Base-by-base conservation (phyloP, 2,329 filamentous ascomycete genomes). In the Graphilbum sp. region DNA sequence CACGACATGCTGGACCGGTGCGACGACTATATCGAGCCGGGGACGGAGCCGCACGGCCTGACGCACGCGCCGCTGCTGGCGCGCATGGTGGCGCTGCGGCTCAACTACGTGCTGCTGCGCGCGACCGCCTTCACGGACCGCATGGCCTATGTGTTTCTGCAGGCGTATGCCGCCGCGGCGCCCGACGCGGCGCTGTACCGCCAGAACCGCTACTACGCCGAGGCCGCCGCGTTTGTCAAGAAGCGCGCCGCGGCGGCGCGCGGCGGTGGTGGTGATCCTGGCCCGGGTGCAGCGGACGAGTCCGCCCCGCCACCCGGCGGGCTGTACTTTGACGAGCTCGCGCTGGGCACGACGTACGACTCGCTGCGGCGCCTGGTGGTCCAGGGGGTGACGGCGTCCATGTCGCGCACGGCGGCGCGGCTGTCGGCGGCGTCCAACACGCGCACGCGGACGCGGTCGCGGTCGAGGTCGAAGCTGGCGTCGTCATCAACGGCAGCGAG, bases 81-180 rank as follows among this genome's bases (percentile, higher is more conserved):
- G 12, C 34, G 45, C 32, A 46, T 55, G 49, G 32, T 54, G 16
- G 31, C 19, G 16, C 32, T 46, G 10, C 46, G 44, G 13, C 48
- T 56, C 48, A 54, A 57, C 46, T 57, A 56, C 37, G 45, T 50
- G 17, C 43, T 57, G 9, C 49, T 57, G 15, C 49, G 51, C 4
- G 50, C 56, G 37, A 51, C 43, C 38, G 3, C 12, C 5, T n/a
- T 2, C 9, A 56, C 53, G 6, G 53, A 57, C 38, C 44, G 42
- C 13, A 56, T 56, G 54, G 45, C 47, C 5, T 45, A 41, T 15
- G 25, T 2, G 1, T 54, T 56, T 37, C 23, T 45, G 10, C 6
- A 51, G 20, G 38, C 38, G 2, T 57, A 56, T 37, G 41, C 41
- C n/a, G 34, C 19, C 1, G 34, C 35, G 10, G 36, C 41, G 25